Base-by-base conservation (phyloP, 148 eudicot species). In the Arctostaphylos glauca region DNA sequence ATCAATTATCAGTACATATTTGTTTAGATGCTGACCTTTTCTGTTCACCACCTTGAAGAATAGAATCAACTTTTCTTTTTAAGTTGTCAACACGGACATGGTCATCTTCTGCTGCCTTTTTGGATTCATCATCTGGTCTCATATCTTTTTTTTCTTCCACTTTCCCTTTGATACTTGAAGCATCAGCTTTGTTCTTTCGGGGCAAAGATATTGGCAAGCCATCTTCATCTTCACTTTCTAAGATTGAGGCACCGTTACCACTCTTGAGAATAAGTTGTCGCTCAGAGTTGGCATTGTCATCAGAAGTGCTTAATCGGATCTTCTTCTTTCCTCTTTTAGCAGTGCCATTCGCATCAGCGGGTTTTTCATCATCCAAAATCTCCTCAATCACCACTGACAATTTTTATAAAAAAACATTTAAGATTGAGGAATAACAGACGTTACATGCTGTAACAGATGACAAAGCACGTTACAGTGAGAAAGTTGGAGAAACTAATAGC, bases 221-320 rank as follows among this genome's bases (percentile, higher is more conserved):
- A 88, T 94, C 99, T 88, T 96, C 99, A 88, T 96, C 99, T 90
- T 96, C 99, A 89, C 95, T 93, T 74, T 92, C 97, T 67, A 93
- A 83, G 16, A 87, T 84, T 66, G 88, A 74, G 48, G 55, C 81
- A 54, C 59, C 83, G 81, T 74, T 44, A 64, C 38, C 79, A 64
- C 87, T 81, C 84, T 84, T 91, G 47, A 83, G 84, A 73, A 87
- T 92, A 86, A 92, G 76, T 84, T 88, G 90, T 52, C 54, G 80
- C 55, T 80, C 87, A 56, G 87, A 74, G 72, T 84, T 79, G 16
- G 50, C 81, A 10, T 86, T 86, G 81, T 77, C 70, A 53, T 83
- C 79, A 83, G 89, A 31, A 55, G 43, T 75, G 46, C 50, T 54
- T 55, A 77, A 82, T 78, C 87, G 84, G 10, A 79, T 89, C 77